These are phyloP conservation scores for Starmerella khaoyaiensis DNA, from an alignment of 805 yeast genomes.

Conservation along the genomic window DNA sequence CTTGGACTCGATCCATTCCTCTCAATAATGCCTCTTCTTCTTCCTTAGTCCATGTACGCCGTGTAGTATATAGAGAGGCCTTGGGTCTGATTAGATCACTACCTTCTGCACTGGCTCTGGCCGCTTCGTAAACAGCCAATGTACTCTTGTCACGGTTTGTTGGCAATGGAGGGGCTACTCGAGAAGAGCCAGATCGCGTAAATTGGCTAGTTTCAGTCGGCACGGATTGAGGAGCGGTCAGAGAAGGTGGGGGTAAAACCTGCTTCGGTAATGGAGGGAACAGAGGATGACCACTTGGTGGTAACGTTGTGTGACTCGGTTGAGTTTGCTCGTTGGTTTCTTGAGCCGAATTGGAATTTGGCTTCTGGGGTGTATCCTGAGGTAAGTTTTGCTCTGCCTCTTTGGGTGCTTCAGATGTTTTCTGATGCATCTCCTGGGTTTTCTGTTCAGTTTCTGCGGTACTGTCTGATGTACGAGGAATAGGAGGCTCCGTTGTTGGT, in stretches of 20 bases:
- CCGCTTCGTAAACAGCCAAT: slow-evolving; percentile 24
- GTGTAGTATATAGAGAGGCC: slow-evolving; percentile 23
- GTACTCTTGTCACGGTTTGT: too few relatives aligned
- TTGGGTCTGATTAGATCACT: slow-evolving; percentile 19
- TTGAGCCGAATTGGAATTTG: too few relatives aligned
- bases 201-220: not conserved
- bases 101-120: slow-evolving; percentile 21
- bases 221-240: slow-evolving; percentile 6
- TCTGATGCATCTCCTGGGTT: too few relatives aligned
- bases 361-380: not conserved
- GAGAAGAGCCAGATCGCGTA: not conserved
- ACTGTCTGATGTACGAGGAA: too few relatives aligned
- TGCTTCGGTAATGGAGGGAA: slow-evolving; percentile 20
- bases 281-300: slow-evolving; percentile 15
- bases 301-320: slow-evolving; percentile 3
- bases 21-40: slow-evolving; percentile 76
- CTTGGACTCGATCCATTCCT: slow-evolving; percentile 62
- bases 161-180: slow-evolving; percentile 4
- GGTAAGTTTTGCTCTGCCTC: not conserved
- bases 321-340: not conserved
- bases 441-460: too few relatives aligned
- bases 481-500: too few relatives aligned
- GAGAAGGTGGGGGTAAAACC: slow-evolving; percentile 16
- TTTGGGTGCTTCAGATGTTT: too few relatives aligned
- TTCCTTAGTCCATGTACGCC: slow-evolving; percentile 75